Evolutionary conservation across 352 stramenopile genomes (phyloP).

Genomic region (Phytophthora hybrid): DNA sequence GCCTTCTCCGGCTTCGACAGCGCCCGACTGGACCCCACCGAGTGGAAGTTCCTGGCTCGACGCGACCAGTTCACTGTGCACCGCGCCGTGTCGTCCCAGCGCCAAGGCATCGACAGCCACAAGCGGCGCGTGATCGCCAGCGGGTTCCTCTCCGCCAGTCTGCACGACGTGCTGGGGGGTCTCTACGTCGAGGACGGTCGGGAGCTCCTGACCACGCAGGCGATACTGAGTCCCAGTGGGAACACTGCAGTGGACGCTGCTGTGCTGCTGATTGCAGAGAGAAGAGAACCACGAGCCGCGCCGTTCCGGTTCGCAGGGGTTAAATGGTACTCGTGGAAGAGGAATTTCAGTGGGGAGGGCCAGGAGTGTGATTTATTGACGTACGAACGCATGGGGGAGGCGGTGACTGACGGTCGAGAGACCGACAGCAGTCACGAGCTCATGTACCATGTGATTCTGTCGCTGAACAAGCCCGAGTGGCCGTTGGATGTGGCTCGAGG

Average conservation of each 20-base stretch:
- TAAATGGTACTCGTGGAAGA: constrained; percentile 61
- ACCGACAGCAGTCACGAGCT: constrained; percentile 41
- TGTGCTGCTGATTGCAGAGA: constrained; percentile 52
- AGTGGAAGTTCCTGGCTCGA: constrained; percentile 48
- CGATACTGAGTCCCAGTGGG: constrained; percentile 41
- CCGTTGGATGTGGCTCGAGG: constrained; percentile 34
- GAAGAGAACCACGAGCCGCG: constrained; percentile 29
- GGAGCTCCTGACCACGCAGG: constrained; percentile 48
- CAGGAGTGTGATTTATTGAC: constrained; percentile 56
- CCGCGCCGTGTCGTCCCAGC: constrained; percentile 18
- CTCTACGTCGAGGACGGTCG: constrained; percentile 55
- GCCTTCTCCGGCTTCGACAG: constrained; percentile 55
- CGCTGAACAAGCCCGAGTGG: constrained; percentile 56
- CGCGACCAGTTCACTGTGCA: constrained; percentile 56
- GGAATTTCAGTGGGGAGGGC: constrained; percentile 18
- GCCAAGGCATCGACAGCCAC: constrained; percentile 15
- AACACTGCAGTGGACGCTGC: constrained; percentile 45
- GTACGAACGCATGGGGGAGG: constrained; percentile 69
- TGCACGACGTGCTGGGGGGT: constrained; percentile 48
- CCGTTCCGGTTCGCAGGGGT: constrained; percentile 69
- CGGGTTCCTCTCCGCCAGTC: constrained; percentile 49
- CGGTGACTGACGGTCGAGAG: constrained; percentile 37
- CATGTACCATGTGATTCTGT: constrained; percentile 61
- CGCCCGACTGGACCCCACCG: constrained; percentile 28
- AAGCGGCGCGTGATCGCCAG: constrained; percentile 47